Evolutionary conservation across 116 monocot genomes (phyloP), one percentile per base, ranked within the genome.

Genomic region (Phalaenopsis hybrid): DNA sequence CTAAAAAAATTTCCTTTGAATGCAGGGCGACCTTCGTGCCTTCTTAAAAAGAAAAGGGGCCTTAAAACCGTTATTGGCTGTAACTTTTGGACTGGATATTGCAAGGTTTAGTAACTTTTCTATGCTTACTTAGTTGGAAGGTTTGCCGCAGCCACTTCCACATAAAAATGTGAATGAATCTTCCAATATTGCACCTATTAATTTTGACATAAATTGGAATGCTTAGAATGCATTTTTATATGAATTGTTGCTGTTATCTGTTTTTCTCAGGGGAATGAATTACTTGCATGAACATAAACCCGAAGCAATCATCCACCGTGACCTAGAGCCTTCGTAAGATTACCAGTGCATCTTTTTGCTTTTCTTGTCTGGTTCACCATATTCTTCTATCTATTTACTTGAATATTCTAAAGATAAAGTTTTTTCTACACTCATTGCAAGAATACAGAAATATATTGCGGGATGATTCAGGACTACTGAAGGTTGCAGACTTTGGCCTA

Each of bases 261-360:
- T 18, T n/a, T 16, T 75, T 75, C 17, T 85, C 48, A 97, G 98
- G 82, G 98, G 98, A 79, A 86, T 99, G 90, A 99, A 89, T 89
- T 99, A 95, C 81, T 92, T 99, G 85, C 98, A 99, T 85, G 95
- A 95, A 79, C 95, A 89, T 84, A 99, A 92, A 85, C 95, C 98
- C 69, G 91, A 94, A 84, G 90, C 95, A 61, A 95, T 99, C 75
- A 99, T 99, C 85, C 98, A 99, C 82, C 89, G 98, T 57, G 98
- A 99, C 85, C 95, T 99, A 75, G 98, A 99, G 82, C 95, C 98
- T 79, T 92, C 98, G 98, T 99, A 86, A 92, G 98, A 88, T 28
- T 83, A 63, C 52, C 45, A 28, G 3, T 55, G 77, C 6, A 70
- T 76, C 9, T 73, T 83, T 61, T 0, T 33, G 23, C 37, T 12